Evolutionary conservation across 2,329 filamentous ascomycete species (phyloP), one percentile per base, ranked within the genome.

Genomic region (Aspergillus intermedius): DNA sequence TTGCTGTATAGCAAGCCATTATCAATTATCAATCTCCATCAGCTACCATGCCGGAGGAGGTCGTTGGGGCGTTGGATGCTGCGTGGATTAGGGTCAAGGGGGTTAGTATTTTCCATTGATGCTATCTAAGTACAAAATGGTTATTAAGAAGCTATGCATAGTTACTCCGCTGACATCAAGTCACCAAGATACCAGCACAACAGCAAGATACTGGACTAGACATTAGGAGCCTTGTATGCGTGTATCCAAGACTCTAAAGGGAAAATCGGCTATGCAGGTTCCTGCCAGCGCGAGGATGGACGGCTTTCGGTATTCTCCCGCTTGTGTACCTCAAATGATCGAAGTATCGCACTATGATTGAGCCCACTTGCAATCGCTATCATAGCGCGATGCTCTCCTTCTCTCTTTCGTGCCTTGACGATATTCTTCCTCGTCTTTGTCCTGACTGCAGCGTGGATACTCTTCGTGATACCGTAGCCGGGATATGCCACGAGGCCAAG

Each of bases 1-100:
- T 3, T 2, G 3, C 9, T 8, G 10, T 28, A 28, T 4, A 12
- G 25, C 2, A 30, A 30, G 9, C 10, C 25, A 12, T 22, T 5
- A 22, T 30, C 25, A 10, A 12, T 30, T 12, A 3, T 12, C 9
- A 30, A 30, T 12, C 9, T 30, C 9, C 12, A 30, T 50, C 21
- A 22, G 4, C 21, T 22, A 4, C 21, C 21, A 22, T 75, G 49
- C 69, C 70, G 7, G 63, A 69, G 4, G 67, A 72, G 1, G 60
- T 73, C 6, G 44, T 73, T 7, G 44, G 65, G 45, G 66, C 66
- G 4, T 53, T 75, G 35, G 65, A 74, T 41, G 53, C 62, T 34
- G 66, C 58, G 4, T 74, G 69, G 69, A 45, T 57, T 37, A 56
- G 53, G 9, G 60, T 63, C n/a, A 65, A 61, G 47, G 60, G 58